These are phyloP conservation scores for Lachnellula suecica DNA, from an alignment of 2,329 filamentous ascomycete genomes.

Conservation along the genomic window DNA sequence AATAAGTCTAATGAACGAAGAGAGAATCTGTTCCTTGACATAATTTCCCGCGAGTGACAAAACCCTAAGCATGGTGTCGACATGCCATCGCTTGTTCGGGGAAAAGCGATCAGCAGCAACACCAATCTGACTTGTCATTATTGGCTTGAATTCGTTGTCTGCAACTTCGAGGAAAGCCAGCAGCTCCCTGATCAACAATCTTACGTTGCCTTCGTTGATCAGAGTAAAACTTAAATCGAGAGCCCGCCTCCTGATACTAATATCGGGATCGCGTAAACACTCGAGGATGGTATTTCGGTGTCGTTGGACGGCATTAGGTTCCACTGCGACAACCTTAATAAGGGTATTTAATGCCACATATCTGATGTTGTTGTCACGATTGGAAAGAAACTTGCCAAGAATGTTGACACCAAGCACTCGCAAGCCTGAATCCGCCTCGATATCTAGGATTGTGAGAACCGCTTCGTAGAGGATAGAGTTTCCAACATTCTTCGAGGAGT, in stretches of 20 bases:
- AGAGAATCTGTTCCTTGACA: constrained; percentile 96
- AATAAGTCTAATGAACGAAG: constrained; percentile 92
- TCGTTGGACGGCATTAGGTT: constrained; percentile 94
- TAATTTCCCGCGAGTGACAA: constrained; percentile 93
- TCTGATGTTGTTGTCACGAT: constrained; percentile 98
- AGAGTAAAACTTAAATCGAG: constrained; percentile 96
- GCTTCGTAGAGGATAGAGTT: constrained; percentile 98
- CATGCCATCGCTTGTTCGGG: constrained; percentile 97
- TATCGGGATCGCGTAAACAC: constrained; percentile 93
- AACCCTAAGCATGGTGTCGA: constrained; percentile 95
- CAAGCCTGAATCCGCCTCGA: constrained; percentile 93
- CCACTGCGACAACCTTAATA: constrained; percentile 96
- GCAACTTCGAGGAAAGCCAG: constrained; percentile 95
- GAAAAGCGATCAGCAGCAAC: constrained; percentile 95
- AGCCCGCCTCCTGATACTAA: constrained; percentile 94
- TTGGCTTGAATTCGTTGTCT: constrained; percentile 97
- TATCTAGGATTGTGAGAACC: constrained; percentile 94
- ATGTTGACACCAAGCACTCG: constrained; percentile 97
- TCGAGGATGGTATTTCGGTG: constrained; percentile 97
- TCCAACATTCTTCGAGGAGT: constrained; percentile 96
- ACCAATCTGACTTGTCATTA: constrained; percentile 97
- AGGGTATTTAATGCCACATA: constrained; percentile 97
- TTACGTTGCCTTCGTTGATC: constrained; percentile 95
- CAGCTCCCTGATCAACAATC: constrained; percentile 88
- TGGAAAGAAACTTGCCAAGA: constrained; percentile 95